Evolutionary conservation across 305 asterid genomes (phyloP).

Genomic region (Petunia hybrid): DNA sequence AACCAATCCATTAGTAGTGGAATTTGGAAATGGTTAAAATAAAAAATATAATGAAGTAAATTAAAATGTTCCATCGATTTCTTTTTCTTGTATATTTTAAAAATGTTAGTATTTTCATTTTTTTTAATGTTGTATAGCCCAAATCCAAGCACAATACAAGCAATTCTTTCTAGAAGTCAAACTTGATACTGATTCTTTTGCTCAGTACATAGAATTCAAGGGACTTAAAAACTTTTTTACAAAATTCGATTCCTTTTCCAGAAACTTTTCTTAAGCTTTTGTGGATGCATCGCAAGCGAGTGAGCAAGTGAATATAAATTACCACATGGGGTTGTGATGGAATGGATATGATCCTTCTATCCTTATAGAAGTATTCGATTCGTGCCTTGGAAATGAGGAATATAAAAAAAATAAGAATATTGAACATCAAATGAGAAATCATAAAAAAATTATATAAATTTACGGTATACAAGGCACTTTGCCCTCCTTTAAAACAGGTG

Average conservation of each 20-base stretch:
- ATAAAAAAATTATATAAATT: no score
- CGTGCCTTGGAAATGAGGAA: no score
- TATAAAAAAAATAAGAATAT: no score
- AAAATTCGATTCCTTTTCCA: background rate
- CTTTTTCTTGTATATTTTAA: background rate
- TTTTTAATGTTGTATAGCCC: background rate
- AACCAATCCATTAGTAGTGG: background rate
- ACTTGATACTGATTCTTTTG: background rate
- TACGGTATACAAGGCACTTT: background rate
- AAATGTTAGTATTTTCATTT: background rate
- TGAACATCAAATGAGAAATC: no score
- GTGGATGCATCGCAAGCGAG: background rate
- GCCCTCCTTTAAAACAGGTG: background rate
- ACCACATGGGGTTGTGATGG: no score
- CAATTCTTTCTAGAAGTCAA: background rate
- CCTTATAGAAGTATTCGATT: no score
- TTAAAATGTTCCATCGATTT: background rate
- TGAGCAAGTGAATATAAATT: background rate
- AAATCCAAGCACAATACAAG: background rate
- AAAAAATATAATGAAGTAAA: background rate
- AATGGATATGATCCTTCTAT: no score
- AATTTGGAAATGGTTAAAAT: no score
- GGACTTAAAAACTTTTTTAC: background rate
- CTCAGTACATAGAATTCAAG: no score
- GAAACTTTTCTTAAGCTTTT: background rate